Base-by-base conservation (phyloP, 2,329 filamentous ascomycete species). In the Microdochium paspali region DNA sequence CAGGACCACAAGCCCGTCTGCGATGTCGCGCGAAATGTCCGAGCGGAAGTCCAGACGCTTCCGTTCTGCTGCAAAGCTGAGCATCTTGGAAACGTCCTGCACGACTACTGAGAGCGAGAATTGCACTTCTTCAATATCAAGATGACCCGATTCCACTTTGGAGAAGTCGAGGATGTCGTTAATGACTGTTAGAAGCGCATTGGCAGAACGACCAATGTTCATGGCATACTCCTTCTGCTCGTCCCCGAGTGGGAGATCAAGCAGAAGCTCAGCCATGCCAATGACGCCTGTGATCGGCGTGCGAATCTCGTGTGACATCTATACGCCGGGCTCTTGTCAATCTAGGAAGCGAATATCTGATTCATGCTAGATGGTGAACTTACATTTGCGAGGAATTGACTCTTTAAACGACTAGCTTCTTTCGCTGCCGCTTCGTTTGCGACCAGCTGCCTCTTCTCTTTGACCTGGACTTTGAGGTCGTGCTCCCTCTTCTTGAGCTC, bases 161-260 rank as follows among this genome's bases (percentile, higher is more conserved):
- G 87, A 93, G 61, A 94, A 90, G 64, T 94, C 89, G 2, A 95
- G 70, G 47, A 94, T 94, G 57, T 95, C 89, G 58, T 95, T 94
- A 64, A 95, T 94, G 35, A 95, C 85, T 0, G 87, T 91, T 20
- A 95, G 71, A 2, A 95, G 68, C 2, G 86, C 88, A 53, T 91
- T 90, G 0, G 85, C 87, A 5, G 85, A 90, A 46, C 84, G 76
- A 56, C 87, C 82, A 6, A 91, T 87, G 51, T 88, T 89, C 54
- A 88, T 84, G 2, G 85, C 82, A 51, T 81, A 87, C 48, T 90
- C 85, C 49, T 76, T 73, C 57, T 89, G 84, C 54, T 90, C 85
- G n/a, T 76, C 71, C 46, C 81, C 74, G 23, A 90, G 65, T 15
- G 78, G 66, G 58, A 82, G 85, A 51, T 87, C 84, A 25, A 83